phyloP scores from a whole-genome alignment of 2,329 filamentous ascomycete genomes.

The Neonectria punicea region DNA sequence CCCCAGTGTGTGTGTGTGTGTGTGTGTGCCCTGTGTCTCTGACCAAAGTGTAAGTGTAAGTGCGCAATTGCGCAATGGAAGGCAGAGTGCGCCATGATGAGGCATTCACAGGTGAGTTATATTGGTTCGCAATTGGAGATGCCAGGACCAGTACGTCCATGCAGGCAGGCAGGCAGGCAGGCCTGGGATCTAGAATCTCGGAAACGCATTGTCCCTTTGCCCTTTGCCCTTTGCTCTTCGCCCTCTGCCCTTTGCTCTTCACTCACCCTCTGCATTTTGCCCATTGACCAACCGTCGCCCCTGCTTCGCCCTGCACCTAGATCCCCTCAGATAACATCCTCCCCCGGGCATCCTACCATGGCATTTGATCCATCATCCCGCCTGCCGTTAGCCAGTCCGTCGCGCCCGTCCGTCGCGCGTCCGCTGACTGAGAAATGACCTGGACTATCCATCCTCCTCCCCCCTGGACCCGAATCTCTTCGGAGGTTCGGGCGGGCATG shows the following conservation, averaged over 20 bases:
- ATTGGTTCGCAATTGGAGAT: not conserved
- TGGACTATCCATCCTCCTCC: too few species aligned
- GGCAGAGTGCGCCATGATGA: not conserved
- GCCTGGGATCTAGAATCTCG: not conserved
- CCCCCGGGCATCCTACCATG: slow-evolving; percentile 9
- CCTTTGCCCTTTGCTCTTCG: not conserved
- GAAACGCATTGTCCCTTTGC: not conserved
- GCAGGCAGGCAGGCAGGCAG: not conserved
- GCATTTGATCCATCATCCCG: slow-evolving; percentile 1
- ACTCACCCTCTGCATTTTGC: not conserved
- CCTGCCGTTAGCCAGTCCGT: slow-evolving; percentile 7
- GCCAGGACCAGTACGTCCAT: not conserved
- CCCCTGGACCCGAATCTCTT: not conserved
- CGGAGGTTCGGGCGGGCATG: not conserved
- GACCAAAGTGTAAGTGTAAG: slow-evolving; percentile 12
- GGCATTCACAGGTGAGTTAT: not conserved
- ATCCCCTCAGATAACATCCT: slow-evolving; percentile 11
- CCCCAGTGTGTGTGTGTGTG: not conserved
- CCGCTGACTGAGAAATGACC: not conserved
- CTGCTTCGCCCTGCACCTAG: slow-evolving; percentile 11
- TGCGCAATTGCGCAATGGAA: not conserved
- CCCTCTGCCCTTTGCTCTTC: not conserved
- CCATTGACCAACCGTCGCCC: slow-evolving; percentile 20
- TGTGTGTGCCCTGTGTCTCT: not conserved
- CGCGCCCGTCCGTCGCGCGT: slow-evolving; percentile 8